Percentiles rank a stretch among this genome's conserved stretches.
These are phyloP conservation scores for Jamesozyma gamospora DNA, from an alignment of 805 yeast genomes.

Conservation along the genomic window DNA sequence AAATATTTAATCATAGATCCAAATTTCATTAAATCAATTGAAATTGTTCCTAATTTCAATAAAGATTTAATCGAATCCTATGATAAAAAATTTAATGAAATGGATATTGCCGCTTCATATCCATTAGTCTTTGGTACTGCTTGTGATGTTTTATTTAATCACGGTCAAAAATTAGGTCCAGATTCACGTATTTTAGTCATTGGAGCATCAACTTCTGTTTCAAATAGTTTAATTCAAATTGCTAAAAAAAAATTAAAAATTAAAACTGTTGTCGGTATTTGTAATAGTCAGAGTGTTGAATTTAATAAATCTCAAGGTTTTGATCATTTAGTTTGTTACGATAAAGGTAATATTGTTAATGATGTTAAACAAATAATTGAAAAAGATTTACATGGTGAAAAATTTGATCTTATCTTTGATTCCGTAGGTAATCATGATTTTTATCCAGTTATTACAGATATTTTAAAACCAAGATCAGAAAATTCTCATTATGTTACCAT, in stretches of 20 bases:
- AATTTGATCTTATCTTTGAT: constrained; percentile 57
- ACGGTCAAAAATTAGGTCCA: constrained; percentile 28
- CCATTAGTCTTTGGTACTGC: constrained; percentile 63
- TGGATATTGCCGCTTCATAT: constrained; percentile 38
- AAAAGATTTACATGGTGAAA: constrained; percentile 27
- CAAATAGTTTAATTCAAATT: constrained; percentile 45
- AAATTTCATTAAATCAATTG: constrained; percentile 5
- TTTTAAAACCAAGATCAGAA: constrained; percentile 37
- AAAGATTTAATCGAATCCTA: constrained; percentile 25
- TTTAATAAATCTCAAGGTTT: constrained; percentile 46
- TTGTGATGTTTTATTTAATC: constrained; percentile 27
- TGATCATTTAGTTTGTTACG: constrained; percentile 48
- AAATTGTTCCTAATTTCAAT: constrained; percentile 29
- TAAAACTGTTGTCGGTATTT: constrained; percentile 44
- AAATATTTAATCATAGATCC: constrained; percentile 39
- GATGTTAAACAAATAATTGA: constrained; percentile 28
- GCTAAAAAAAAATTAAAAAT: constrained; percentile 41
- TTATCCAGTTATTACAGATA: constrained; percentile 32
- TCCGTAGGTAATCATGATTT: constrained; percentile 51
- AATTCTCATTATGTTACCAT: constrained; percentile 45
- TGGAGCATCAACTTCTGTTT: constrained; percentile 71
- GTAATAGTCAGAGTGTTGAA: constrained; percentile 41
- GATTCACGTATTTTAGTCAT: constrained; percentile 46
- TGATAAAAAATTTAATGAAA: constrained; percentile 22
- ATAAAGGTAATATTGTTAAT: constrained; percentile 32